Evolutionary conservation across 345 rosid genomes (phyloP).

Genomic region (Angophora floribunda): DNA sequence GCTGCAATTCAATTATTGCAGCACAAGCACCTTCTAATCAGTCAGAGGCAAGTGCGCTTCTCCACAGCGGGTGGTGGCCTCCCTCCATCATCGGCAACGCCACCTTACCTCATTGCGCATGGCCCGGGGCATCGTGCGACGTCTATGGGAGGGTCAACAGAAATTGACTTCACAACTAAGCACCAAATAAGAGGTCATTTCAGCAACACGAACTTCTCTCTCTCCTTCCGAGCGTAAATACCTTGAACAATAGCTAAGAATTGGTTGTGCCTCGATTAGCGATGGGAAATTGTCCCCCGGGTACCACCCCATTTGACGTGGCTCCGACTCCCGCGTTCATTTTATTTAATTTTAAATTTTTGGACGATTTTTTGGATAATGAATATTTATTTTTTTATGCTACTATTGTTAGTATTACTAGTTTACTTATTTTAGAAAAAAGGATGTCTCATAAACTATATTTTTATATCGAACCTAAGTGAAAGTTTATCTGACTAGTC

Average conservation of each 20-base stretch:
- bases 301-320: no score
- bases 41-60: neutral
- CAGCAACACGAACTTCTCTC: constrained; percentile 10
- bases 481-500: no score
- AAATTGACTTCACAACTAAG: neutral
- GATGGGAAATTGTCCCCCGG: neutral
- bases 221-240: neutral
- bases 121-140: neutral
- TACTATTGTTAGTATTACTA: no score
- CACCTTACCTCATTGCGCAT: neutral
- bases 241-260: neutral
- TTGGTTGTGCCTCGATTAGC: neutral
- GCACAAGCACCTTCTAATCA: neutral
- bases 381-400: no score
- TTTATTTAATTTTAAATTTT: no score
- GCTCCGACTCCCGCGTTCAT: fast-evolving
- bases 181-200: neutral
- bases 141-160: neutral
- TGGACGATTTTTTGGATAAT: no score
- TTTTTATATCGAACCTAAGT: no score
- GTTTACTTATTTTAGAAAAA: no score
- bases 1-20: neutral
- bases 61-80: neutral
- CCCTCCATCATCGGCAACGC: neutral
- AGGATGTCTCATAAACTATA: no score